Conservation (phyloP, 1,284 basidiomycete genomes). For the Leccinum proximum region DNA sequence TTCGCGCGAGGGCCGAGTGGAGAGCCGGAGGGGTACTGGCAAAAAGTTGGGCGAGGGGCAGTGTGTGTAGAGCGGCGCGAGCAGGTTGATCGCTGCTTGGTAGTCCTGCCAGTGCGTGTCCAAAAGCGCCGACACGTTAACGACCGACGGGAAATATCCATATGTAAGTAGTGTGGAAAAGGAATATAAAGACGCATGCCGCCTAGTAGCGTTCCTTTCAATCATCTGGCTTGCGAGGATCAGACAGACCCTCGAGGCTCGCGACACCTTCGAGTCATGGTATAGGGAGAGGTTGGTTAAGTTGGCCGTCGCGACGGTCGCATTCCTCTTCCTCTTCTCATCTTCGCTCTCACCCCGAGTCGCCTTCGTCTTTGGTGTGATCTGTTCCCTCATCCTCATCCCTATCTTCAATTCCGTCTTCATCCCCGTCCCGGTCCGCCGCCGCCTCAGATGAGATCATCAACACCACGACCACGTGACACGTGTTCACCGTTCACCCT, state of each 20-base stretch:
- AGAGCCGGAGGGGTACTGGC: constrained; percentile 42
- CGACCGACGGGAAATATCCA: neutral
- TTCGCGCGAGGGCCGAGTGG: constrained; percentile 64
- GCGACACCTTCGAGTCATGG: constrained; percentile 68
- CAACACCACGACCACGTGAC: no score
- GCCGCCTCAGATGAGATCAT: neutral
- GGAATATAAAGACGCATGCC: neutral
- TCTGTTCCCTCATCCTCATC: neutral
- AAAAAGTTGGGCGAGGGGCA: constrained; percentile 12
- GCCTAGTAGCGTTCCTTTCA: constrained; percentile 60
- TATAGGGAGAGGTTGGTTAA: constrained; percentile 53
- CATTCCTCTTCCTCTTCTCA: constrained; percentile 4
- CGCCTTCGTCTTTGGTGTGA: neutral
- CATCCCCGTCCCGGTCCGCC: neutral
- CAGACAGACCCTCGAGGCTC: constrained; percentile 45
- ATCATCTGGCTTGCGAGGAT: constrained; percentile 73
- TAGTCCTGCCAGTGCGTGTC: constrained; percentile 49
- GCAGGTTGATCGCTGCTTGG: constrained; percentile 57
- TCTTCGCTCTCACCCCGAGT: neutral
- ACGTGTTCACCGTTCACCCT: no score
- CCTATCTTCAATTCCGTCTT: neutral
- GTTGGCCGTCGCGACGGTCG: constrained; percentile 32
- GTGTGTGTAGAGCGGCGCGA: constrained; percentile 58
- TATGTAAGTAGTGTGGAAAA: neutral
- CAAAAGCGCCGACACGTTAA: constrained; percentile 1